Base-by-base conservation (phyloP, 2,329 filamentous ascomycete genomes). In the Xylariaceae sp. region DNA sequence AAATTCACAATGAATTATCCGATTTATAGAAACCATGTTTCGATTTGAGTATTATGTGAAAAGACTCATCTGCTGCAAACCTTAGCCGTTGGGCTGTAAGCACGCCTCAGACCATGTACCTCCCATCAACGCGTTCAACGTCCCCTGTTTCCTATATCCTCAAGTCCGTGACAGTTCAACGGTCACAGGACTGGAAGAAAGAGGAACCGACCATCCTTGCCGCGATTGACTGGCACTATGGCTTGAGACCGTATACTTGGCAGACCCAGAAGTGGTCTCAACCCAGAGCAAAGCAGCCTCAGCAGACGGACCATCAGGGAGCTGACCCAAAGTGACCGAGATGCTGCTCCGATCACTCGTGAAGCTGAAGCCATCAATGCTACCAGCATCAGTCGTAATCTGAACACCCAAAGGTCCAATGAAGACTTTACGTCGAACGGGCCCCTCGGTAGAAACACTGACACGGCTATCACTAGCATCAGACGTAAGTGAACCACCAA, bases 381-480 rank as follows among this genome's bases (percentile, higher is more conserved):
- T 72, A 1, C 78, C 80, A 0, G 77, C 77, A 57, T 81, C 78
- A 7, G 77, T 60, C 0, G 71, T 70, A 3, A 81, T 56, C 55
- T 72, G 63, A 6, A 81, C 51, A 0, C 77, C 76, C 34, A 81
- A 37, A 0, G 77, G 74, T 0, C 77, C 80, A 7, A 83, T 71
- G 53, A 80, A 83, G 1, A 82, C 71, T 34, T 75, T 74, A 44
- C 74, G 73, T n/a, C 76, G 72, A 2, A 81, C 76, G 0, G 78
- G 76, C 60, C 82, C 81, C 18, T 68, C 75, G 0, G 78, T 75
- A 54, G 70, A 60, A 0, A 82, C 77, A 0, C 60, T 71, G 8
- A 76, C 67, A 0, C 55, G 63, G 9, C 58, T 67, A 0, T 63
- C 68, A 10, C 51, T 52, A 0, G 60, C 49, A 7, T 58, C 60